Percentiles rank a stretch among this genome's conserved stretches.
Evolutionary conservation across 2,329 filamentous ascomycete genomes (phyloP).

Genomic region (Xylariaceae sp.): DNA sequence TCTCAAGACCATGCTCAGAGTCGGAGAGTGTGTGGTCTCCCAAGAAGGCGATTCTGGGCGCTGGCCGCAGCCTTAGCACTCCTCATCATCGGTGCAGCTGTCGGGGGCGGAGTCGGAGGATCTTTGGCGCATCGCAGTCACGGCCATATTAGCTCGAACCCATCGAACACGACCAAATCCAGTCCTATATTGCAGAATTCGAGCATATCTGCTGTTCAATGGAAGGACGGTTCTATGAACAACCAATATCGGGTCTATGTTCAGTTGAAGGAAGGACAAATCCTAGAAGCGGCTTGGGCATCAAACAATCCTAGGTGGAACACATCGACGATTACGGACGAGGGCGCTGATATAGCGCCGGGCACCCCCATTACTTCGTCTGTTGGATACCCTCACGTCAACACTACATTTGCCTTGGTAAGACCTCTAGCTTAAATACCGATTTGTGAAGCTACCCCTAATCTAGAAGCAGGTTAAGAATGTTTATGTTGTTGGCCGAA

Average conservation of each 20-base stretch:
- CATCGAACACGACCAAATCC: background rate
- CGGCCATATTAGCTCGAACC: too few species aligned
- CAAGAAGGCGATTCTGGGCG: background rate
- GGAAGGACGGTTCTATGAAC: background rate
- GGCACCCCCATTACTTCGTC: background rate
- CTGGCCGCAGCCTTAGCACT: background rate
- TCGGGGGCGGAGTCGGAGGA: too few species aligned
- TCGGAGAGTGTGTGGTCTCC: background rate
- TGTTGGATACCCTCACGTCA: background rate
- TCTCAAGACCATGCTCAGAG: too few species aligned
- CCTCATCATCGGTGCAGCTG: background rate
- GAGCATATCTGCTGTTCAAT: background rate
- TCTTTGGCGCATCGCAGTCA: too few species aligned
- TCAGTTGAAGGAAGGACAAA: background rate
- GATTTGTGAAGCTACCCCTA: too few species aligned
- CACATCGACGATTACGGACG: background rate
- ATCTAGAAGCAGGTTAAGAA: too few species aligned
- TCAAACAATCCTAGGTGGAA: background rate
- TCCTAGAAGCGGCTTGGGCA: background rate
- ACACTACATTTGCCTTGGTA: background rate
- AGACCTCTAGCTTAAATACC: background rate
- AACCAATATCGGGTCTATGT: background rate
- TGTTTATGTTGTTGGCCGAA: background rate
- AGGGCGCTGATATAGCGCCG: background rate
- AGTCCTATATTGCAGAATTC: slow-evolving; percentile 1